Base-by-base conservation (phyloP, 1,139 yeast genomes). In the Yamadazyma triangularis region DNA sequence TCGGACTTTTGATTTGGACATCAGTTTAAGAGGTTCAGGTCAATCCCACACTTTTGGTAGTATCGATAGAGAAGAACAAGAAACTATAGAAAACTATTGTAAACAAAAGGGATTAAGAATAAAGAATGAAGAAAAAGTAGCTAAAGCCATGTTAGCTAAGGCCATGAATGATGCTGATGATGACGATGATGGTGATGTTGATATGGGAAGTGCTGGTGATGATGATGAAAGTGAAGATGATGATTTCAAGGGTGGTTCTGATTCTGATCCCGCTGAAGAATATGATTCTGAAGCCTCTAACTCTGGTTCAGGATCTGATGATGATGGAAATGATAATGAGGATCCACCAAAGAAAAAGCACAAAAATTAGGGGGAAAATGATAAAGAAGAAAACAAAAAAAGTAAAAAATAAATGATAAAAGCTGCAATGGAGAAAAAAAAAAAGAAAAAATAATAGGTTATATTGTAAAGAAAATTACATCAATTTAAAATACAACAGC, bases 1-100 rank as follows among this genome's bases (percentile, higher is more conserved):
- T 23, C 78, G 96, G 53, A 91, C 98, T 0, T 93, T 93, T 58
- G 99, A 93, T 58, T 66, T 91, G 60, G 93, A 91, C 46, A 77
- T 91, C 30, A 70, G 70, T 25, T 65, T 89, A 38, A 72, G 81
- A 45, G 74, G 77, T 23, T 77, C 81, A 24, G 75, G 76, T 38
- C 79, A 77, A 34, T 70, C 85, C 15, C 94, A 89, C 47, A 79
- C 79, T 30, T 91, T 91, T 58, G 94, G 95, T 38, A 86, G 85
- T 51, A 85, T 91, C 46, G 84, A 84, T 41, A 77, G 88, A 52
- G 96, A 87, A 44, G 98, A 91, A 53, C 97, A 89, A 57, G 79
- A 73, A 33, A 63, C 75, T 3, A 70, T 91, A 39, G 96, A 89
- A 53, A 68, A 68, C 27, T 91, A 72, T 67, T 76, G 93, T 57